phyloP scores from a whole-genome alignment of 177 flowering plant species.

The Vitis hybrid region DNA sequence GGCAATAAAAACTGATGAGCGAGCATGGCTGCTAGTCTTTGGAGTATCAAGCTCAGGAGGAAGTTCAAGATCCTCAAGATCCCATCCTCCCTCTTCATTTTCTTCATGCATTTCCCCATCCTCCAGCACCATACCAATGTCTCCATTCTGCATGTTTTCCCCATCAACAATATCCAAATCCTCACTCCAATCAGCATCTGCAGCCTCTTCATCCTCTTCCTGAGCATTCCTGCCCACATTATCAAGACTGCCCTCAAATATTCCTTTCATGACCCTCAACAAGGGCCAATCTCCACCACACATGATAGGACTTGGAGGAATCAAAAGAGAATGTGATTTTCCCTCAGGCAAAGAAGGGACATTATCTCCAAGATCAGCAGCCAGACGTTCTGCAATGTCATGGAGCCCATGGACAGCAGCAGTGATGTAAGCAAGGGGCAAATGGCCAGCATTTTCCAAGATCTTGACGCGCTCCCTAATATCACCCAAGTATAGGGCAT shows the following conservation, averaged over 20 bases:
- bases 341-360: constrained; percentile 33
- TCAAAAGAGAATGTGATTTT: constrained; percentile 33
- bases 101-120: constrained; percentile 23
- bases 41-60: constrained; percentile 31
- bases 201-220: constrained; percentile 30
- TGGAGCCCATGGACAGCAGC: constrained; percentile 33
- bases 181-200: constrained; percentile 32
- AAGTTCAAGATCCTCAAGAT: constrained; percentile 35
- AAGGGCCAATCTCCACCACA: constrained; percentile 40
- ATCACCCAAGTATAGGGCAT: constrained; percentile 32
- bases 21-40: constrained; percentile 18
- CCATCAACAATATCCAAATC: constrained; percentile 28
- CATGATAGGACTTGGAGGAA: constrained; percentile 38
- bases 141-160: constrained; percentile 24
- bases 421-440: constrained; percentile 29
- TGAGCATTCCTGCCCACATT: constrained; percentile 20
- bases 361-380: constrained; percentile 28
- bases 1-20: constrained; percentile 26
- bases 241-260: constrained; percentile 38
- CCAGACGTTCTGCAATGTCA: constrained; percentile 26
- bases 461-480: constrained; percentile 28
- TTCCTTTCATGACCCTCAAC: constrained; percentile 32
- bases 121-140: constrained; percentile 12
- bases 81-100: constrained; percentile 31
- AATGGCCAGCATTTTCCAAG: constrained; percentile 29